Evolutionary conservation across 2,329 filamentous ascomycete genomes (phyloP), one percentile per base, ranked within the genome.

Genomic region (Endocalyx cinctus): DNA sequence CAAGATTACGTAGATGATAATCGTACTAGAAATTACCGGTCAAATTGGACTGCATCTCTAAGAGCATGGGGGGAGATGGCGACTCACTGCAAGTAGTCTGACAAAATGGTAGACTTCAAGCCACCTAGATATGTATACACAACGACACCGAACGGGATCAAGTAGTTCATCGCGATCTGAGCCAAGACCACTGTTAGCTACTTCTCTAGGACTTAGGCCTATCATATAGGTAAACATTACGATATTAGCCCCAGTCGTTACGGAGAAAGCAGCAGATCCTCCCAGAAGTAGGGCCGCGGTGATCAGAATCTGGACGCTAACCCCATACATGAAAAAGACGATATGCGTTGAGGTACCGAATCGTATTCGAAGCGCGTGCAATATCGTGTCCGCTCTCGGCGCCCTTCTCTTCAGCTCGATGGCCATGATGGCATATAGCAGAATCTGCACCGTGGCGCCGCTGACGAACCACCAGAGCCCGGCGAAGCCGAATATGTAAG

Each of bases 1-100:
- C 48, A 80, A 73, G 39, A 79, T 69, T 7, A 82, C 35, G 14
- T 37, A 37, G 10, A 37, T 37, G 14, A 37, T 33, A 30, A 37
- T 37, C 6, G 35, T 37, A 22, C 35, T 37, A n/a, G n/a, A n/a
- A n/a, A n/a, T n/a, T n/a, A n/a, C n/a, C n/a, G n/a, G n/a, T n/a
- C n/a, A n/a, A n/a, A n/a, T n/a, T n/a, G n/a, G n/a, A n/a, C n/a
- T n/a, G n/a, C n/a, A n/a, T n/a, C n/a, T n/a, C n/a, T n/a, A 15
- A 14, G 10, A 10, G 10, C 7, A 10, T 14, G 7, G 10, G 7
- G 25, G 7, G 25, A 27, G 7, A 15, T 14, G 12, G 10, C 11
- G 7, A 20, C 35, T 15, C 25, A 37, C 35, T 37, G 35, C 14
- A 37, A 19, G 18, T 37, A 37, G 22, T 37, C 35, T 6, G 35